Evolutionary conservation across 306 rosid genomes (phyloP).

Genomic region (Psophocarpus tetragonolobus): DNA sequence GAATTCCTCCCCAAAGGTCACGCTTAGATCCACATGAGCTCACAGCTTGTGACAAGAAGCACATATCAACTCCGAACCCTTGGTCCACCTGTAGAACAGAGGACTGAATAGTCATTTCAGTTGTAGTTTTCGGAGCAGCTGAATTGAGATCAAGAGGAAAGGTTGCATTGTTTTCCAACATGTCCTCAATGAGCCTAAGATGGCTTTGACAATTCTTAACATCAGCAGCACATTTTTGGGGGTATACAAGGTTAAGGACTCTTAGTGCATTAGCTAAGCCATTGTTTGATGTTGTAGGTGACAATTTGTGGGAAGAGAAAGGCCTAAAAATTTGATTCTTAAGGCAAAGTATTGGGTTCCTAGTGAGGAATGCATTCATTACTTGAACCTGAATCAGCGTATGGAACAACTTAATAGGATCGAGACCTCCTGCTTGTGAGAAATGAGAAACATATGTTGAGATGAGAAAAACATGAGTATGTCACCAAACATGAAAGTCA

Average conservation of each 20-base stretch:
- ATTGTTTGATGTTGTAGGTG: conserved; percentile 26
- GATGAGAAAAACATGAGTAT: neutral
- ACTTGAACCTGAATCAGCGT: neutral
- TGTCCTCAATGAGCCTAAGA: conserved; percentile 64
- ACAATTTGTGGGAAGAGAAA: conserved; percentile 39
- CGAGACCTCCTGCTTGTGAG: neutral
- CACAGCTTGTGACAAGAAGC: conserved; percentile 55
- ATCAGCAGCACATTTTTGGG: conserved; percentile 32
- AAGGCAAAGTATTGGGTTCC: neutral
- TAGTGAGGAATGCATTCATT: conserved; percentile 18
- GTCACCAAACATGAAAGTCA: neutral
- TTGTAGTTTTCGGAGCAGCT: neutral
- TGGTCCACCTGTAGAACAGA: conserved; percentile 35
- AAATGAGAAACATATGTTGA: neutral
- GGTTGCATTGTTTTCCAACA: conserved; percentile 37
- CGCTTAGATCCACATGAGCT: conserved; percentile 57
- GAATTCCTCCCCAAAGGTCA: conserved; percentile 61
- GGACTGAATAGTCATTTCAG: conserved; percentile 31
- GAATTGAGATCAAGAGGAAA: conserved; percentile 3
- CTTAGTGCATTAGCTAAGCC: conserved; percentile 43
- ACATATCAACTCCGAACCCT: conserved; percentile 43
- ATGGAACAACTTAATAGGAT: neutral
- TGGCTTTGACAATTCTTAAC: conserved; percentile 47
- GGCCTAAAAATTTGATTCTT: conserved; percentile 16
- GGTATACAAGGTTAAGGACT: conserved; percentile 57